A percentile compares a stretch with the other conserved stretches of the same genome.
Conservation (phyloP, 345 rosid genomes). For the Pistacia integerrima region DNA sequence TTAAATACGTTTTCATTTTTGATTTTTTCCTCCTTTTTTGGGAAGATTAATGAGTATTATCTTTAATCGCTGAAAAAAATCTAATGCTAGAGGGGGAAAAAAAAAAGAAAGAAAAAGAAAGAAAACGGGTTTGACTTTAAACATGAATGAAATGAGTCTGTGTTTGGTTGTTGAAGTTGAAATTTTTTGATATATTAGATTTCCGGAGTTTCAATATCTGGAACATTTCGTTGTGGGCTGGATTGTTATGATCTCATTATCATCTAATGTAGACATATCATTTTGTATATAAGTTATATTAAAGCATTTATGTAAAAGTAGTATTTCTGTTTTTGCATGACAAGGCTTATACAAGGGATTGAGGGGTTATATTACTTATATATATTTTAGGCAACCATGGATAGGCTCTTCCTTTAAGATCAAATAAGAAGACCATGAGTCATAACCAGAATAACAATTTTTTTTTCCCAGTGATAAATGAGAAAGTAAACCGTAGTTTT, state of each 20-base stretch:
- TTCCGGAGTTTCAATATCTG: not conserved
- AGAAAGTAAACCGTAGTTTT: not conserved
- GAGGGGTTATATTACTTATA: constrained; percentile 5
- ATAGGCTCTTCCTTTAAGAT: not conserved
- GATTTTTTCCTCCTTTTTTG: not conserved
- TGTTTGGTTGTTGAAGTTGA: not conserved
- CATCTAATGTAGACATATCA: not conserved
- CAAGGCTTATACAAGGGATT: not conserved
- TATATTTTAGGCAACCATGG: not conserved
- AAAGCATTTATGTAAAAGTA: not conserved
- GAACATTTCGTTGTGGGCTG: not conserved
- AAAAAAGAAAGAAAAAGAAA: too few species aligned
- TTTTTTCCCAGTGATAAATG: not conserved
- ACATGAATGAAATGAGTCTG: not conserved
- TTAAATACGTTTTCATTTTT: not conserved
- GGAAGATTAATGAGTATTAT: not conserved
- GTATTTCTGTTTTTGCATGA: not conserved
- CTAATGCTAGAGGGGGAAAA: too few species aligned
- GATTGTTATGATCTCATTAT: not conserved
- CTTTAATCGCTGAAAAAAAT: too few species aligned
- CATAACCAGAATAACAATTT: not conserved
- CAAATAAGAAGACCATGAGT: not conserved
- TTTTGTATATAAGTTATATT: not conserved
- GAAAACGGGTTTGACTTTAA: not conserved
- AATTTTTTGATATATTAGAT: not conserved